Percentiles rank a stretch among this genome's conserved stretches.
These are phyloP conservation scores for Chenopodium formosanum DNA, from an alignment of 148 eudicot genomes.

Conservation along the genomic window DNA sequence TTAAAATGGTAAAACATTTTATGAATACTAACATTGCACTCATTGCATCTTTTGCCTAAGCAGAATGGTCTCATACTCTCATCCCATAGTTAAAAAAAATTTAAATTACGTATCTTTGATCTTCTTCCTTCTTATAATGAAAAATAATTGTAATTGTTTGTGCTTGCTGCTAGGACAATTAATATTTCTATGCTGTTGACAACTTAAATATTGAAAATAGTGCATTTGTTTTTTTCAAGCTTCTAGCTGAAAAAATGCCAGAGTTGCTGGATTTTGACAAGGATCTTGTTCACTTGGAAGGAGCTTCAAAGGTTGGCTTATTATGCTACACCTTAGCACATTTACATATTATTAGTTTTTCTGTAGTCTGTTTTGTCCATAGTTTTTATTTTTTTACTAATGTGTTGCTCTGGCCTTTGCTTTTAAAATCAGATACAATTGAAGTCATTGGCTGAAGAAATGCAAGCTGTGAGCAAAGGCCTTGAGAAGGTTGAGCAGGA, in stretches of 20 bases:
- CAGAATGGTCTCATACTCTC: not conserved
- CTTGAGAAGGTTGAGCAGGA: conserved; percentile 99
- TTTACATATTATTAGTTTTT: not conserved
- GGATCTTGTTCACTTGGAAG: conserved; percentile 89
- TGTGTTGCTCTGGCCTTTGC: conserved; percentile 20
- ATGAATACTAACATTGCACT: not conserved
- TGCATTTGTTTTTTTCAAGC: conserved; percentile 33
- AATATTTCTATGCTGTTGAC: not conserved
- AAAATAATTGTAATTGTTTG: not conserved
- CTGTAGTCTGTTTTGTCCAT: conserved; percentile 5
- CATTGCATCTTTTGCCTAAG: not conserved
- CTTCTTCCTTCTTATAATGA: not conserved
- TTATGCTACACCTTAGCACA: not conserved
- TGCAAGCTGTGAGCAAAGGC: conserved; percentile 99
- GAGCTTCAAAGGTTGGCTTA: conserved; percentile 82
- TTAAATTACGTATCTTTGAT: not conserved
- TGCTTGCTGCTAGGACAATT: not conserved
- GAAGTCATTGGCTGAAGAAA: conserved; percentile 96
- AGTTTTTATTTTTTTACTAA: not conserved
- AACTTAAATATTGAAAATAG: conserved; percentile 12
- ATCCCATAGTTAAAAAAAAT: not conserved
- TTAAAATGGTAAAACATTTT: not conserved
- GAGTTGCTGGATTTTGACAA: conserved; percentile 88
- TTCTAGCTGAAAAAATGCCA: conserved; percentile 86
- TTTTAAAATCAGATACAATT: conserved; percentile 66